Percentiles rank a stretch among this genome's conserved stretches.
Conservation (phyloP, 495 filamentous ascomycete genomes). For the Thozetella sp. region DNA sequence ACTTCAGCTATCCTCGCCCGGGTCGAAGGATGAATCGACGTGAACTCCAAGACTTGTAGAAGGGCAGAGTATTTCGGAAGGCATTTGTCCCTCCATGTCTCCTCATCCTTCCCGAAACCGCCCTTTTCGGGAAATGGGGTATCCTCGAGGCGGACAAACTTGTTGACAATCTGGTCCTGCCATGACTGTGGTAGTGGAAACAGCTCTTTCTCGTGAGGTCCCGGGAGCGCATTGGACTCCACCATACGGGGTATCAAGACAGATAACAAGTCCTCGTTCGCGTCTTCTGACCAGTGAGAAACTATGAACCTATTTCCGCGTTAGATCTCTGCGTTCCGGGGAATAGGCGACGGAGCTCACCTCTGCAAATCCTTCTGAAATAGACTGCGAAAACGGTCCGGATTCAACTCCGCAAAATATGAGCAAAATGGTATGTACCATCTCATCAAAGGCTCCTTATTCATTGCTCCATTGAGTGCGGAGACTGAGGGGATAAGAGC, state of each 20-base stretch:
- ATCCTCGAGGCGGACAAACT: slow-evolving; percentile 57
- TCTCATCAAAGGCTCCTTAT: slow-evolving; percentile 58
- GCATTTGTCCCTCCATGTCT: slow-evolving; percentile 56
- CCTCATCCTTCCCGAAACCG: slow-evolving; percentile 48
- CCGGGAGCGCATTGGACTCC: slow-evolving; percentile 49
- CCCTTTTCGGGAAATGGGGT: slow-evolving; percentile 59
- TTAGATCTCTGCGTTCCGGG: slow-evolving; percentile 16
- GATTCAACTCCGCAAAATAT: slow-evolving; percentile 70
- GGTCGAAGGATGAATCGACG: slow-evolving; percentile 53
- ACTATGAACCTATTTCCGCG: slow-evolving; percentile 60
- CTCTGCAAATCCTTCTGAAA: slow-evolving; percentile 81
- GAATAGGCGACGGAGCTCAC: slow-evolving; percentile 35
- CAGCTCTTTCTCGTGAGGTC: slow-evolving; percentile 50
- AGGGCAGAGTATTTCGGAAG: slow-evolving; percentile 57
- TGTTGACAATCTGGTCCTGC: slow-evolving; percentile 68
- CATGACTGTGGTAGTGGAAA: slow-evolving; percentile 66
- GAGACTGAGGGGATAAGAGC: slow-evolving; percentile 69
- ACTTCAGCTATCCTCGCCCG: slow-evolving; percentile 55
- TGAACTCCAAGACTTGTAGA: slow-evolving; percentile 46
- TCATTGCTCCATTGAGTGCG: slow-evolving; percentile 62
- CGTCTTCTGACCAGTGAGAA: slow-evolving; percentile 65
- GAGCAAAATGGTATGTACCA: slow-evolving; percentile 86
- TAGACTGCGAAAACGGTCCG: slow-evolving; percentile 75
- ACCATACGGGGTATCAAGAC: slow-evolving; percentile 70
- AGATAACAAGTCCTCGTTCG: slow-evolving; percentile 68